Base-by-base conservation (phyloP, 805 yeast species). In the Saccharomycopsis amapae region DNA sequence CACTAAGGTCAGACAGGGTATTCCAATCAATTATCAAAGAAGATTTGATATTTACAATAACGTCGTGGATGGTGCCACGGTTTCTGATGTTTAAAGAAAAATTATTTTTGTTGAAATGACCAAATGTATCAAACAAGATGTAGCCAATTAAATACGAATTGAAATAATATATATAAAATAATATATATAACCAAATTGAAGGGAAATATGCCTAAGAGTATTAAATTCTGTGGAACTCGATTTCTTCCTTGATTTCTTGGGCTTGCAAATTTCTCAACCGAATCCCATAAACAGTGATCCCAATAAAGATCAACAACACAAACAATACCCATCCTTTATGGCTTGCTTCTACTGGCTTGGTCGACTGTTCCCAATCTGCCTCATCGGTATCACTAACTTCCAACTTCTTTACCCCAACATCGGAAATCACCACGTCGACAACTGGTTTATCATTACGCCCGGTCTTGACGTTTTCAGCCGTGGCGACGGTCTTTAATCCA, bases 1-100 rank as follows among this genome's bases (percentile, higher is more conserved):
- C 45, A 71, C 68, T 2, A 65, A 68, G 22, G 78, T 79, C 26
- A 77, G 95, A 58, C 62, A 64, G 17, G 77, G 79, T 5, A 81
- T 85, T 50, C 94, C 95, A 4, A 76, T 85, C 17, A 71, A 76
- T 19, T 58, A 62, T 20, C 95, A 85, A 63, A 71, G 93, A 56
- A 69, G 94, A 57, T 83, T 78, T 55, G 88, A 81, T 56, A 37
- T 51, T 19, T 51, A 51, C 28, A 25, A 45, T 4, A 40, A 51
- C 37, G 50, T 51, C 13, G 46, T 37, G 5, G 39, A 37, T 5
- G 34, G 22, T 10, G 45, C 45, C 9, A 32, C 24, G 12, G 40
- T 42, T 6, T 31, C 38, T 31, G 34, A 31, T n/a, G 15, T 9
- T 5, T 31, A n/a, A 31, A 13, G 12, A 26, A 36, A 20, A 17